Base-by-base conservation (phyloP, 2,329 filamentous ascomycete species). In the Colletotrichum aenigma region DNA sequence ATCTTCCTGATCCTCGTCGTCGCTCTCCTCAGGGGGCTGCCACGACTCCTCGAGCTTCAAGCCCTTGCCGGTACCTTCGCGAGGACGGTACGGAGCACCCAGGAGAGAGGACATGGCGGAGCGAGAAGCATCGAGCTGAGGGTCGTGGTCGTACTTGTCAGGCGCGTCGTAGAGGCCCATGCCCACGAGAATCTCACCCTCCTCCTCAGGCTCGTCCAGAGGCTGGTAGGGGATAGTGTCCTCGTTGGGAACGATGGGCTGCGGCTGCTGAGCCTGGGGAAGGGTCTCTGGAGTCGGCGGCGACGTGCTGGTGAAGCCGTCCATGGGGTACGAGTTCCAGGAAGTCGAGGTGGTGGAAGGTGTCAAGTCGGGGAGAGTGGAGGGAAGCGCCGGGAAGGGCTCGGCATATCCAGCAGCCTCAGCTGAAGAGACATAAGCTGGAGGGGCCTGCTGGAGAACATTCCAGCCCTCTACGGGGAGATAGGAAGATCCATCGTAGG, bases 11-110 rank as follows among this genome's bases (percentile, higher is more conserved):
- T 64, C 81, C 4, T 43, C 86, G 2, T 86, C 82, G 6, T 87
- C 86, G 0, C 83, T 82, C 0, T 88, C 88, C 61, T 91, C 90
- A 12, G 93, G 93, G 21, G 89, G 94, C 83, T 91, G 93, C 94
- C 90, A 96, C 0, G 94, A 94, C 82, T 96, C 94, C 83, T 96
- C 94, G 5, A 97, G 86, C 82, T 96, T 96, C 78, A 96, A 86
- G 0, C 94, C 94, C 83, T 95, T 95, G 73, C 94, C 94, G 21
- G 86, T 88, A 4, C 89, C 86, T 77, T 89, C 88, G 0, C 83
- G 78, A 8, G 81, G 81, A 56, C 86, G 84, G 78, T 87, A 88
- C 3, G 86, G 82, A 9, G 89, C 85, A 28, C 89, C 89, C 62
- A 92, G 83, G 21, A 94, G 82, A 30, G 88, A 88, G 43, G 87